Evolutionary conservation across 1,284 basidiomycete species (phyloP).

Genomic region (Sphaerobolus stellatus): DNA sequence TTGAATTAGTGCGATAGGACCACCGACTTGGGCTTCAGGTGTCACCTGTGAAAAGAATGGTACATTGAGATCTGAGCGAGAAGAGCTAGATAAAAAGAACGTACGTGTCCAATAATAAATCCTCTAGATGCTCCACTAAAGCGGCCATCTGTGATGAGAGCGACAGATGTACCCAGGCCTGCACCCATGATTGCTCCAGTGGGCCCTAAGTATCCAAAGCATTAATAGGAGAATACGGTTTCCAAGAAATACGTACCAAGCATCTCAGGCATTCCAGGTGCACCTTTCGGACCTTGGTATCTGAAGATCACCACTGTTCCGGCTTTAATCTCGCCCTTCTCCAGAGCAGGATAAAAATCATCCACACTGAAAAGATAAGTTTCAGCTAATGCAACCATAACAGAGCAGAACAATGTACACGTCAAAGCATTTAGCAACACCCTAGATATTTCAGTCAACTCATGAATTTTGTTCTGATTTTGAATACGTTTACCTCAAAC

Average conservation of each 20-base stretch:
- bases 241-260: slow-evolving; percentile 38
- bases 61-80: neutral
- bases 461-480: neutral
- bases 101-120: slow-evolving; percentile 56
- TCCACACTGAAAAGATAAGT: slow-evolving; percentile 54
- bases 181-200: slow-evolving; percentile 93
- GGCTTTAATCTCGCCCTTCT: slow-evolving; percentile 79
- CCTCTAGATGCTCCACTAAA: slow-evolving; percentile 82
- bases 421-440: slow-evolving; percentile 76
- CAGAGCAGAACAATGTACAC: slow-evolving; percentile 38
- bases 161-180: slow-evolving; percentile 86
- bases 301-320: slow-evolving; percentile 89
- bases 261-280: slow-evolving; percentile 95
- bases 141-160: slow-evolving; percentile 93
- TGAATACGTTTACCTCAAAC: slow-evolving; percentile 63
- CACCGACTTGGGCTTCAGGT: slow-evolving; percentile 92
- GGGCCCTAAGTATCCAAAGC: slow-evolving; percentile 48
- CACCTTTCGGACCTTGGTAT: slow-evolving; percentile 95
- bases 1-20: slow-evolving; percentile 91
- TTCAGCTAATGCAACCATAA: neutral
- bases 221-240: slow-evolving; percentile 1
- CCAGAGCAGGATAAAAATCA: slow-evolving; percentile 82
- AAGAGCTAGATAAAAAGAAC: neutral
- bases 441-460: slow-evolving; percentile 37
- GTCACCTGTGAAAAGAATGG: slow-evolving; percentile 59